Base-by-base conservation (phyloP, 2,329 filamentous ascomycete genomes). In the Sordariomycetes sp. region DNA sequence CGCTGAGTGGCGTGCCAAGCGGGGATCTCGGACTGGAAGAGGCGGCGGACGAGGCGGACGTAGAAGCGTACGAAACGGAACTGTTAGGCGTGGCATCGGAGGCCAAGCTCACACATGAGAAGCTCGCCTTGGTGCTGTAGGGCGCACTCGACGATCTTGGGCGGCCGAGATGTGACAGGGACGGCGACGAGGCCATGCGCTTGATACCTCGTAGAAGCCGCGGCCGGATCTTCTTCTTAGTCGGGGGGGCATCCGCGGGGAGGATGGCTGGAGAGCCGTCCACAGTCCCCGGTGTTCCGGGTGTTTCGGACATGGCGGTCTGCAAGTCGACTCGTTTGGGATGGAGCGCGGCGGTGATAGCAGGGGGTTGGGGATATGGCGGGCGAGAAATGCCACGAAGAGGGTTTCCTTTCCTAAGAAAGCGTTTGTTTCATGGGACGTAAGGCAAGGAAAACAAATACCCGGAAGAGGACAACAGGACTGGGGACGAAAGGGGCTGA, bases 141-240 rank as follows among this genome's bases (percentile, higher is more conserved):
- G 86, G 83, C 65, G 87, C 88, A 66, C 82, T 86, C 59, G 82
- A 79, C 7, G 89, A 86, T 59, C 85, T 79, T 28, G 83, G 75
- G 60, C 87, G 82, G 59, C 83, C 80, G 58, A 85, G 71, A 59
- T 81, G 81, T 48, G 80, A 77, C 55, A 96, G 74, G 18, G 88
- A 89, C 1, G 88, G 86, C 7, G 87, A 90, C 0, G 90, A 96
- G 12, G 89, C 86, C 66, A 95, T 93, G 59, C 89, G 86, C 61
- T 93, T 87, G 54, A 96, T 79, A 35, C 86, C 83, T 62, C 85
- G 84, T 20, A 95, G 75, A 37, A 96, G 72, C 60, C 86, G 83
- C 65, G 86, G 83, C 53, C 88, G 82, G 57, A 16, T 43, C 48
- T 57, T 57, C 55, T 52, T 57, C 46, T 53, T 57, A 20, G 55